These are phyloP conservation scores for Ophiostoma montium DNA, from an alignment of 2,329 filamentous ascomycete species.

Conservation along the genomic window DNA sequence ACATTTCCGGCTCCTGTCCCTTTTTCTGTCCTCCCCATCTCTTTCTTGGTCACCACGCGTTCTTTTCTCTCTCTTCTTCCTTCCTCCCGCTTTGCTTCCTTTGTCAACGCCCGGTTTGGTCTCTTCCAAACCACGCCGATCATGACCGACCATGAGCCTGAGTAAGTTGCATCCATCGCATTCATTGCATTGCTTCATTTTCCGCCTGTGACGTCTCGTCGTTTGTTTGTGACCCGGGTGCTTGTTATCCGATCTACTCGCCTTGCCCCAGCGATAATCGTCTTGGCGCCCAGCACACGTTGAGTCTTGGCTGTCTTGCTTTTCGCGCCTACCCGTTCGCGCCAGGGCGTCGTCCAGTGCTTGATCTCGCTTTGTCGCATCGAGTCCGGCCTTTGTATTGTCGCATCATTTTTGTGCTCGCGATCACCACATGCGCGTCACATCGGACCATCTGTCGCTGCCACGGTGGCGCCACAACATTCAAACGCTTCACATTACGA, in stretches of 20 bases:
- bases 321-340: slow-evolving; percentile 4
- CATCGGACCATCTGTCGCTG: background rate
- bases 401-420: background rate
- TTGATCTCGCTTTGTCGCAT: background rate
- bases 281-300: slow-evolving; percentile 8
- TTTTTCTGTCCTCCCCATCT: too few species aligned
- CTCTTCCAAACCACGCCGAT: slow-evolving; percentile 10
- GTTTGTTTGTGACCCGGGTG: background rate
- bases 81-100: slow-evolving; percentile 2
- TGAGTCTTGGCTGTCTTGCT: slow-evolving; percentile 8
- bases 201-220: background rate
- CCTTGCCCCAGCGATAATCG: background rate
- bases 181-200: background rate
- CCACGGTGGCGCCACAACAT: background rate
- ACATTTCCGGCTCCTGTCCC: background rate
- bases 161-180: slow-evolving; percentile 9
- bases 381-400: background rate
- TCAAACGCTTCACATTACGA: slow-evolving; percentile 1
- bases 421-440: background rate
- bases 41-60: background rate
- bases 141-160: slow-evolving; percentile 15
- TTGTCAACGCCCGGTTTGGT: slow-evolving; percentile 8
- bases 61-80: background rate
- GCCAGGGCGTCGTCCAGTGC: background rate
- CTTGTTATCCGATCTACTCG: background rate